Base-by-base conservation (phyloP, 1,139 yeast species). In the Suzukiozyma palmioleophila region DNA sequence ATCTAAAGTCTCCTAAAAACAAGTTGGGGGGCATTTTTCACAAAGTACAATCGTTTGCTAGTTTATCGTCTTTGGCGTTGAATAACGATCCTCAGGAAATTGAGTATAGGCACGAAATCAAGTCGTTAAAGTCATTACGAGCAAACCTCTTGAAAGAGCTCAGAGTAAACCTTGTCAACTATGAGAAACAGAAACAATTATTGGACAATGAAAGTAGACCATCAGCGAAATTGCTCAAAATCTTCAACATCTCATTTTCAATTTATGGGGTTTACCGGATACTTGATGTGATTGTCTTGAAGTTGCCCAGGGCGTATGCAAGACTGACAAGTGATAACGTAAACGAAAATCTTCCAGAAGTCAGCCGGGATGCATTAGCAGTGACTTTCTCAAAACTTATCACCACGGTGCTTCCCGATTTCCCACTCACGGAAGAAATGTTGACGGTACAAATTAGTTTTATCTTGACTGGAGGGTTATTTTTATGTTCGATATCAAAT, bases 251-350 rank as follows among this genome's bases (percentile, higher is more conserved):
- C 36, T 53, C 56, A 6, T 79, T 84, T 53, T 74, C 85, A 10
- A 41, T 72, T 8, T 84, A 84, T 62, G 84, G 92, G 60, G 51
- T 81, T 30, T 84, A 84, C 60, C 66, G 88, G 38, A 66, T 83
- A 7, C 38, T 76, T 36, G 77, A 71, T 50, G 78, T 74, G 31
- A 46, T 73, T 28, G 37, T 70, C 3, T 42, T 75, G 22, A 66
- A 67, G 35, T 49, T 75, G 24, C 77, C 79, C 2, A 49, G 47
- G 27, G 43, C 51, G 27, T 53, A 48, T 36, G 43, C 11, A 39
- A 5, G 9, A 26, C n/a, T 8, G 25, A 25, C 36, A 10, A 27
- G 24, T 13, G 32, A 22, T 5, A 35, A 16, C 35, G 31, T 28
- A 6, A n/a, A n/a, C n/a, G 32, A 37, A 8, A 24, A 29, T 3